phyloP scores from a whole-genome alignment of 768 basidiomycete species.

The Cyclocybe aegerita region DNA sequence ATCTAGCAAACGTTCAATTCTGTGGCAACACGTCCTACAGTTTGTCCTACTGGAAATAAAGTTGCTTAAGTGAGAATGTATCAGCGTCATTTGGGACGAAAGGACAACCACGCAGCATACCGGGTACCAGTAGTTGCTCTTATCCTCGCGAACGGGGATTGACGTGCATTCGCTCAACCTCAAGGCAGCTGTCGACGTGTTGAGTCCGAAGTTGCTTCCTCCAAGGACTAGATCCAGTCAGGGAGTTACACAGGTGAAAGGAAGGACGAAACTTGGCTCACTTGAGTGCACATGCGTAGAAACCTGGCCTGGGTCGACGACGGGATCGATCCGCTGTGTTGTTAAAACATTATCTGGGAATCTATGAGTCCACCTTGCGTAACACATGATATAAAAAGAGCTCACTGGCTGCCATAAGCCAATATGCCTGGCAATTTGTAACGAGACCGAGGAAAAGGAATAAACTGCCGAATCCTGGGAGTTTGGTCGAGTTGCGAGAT shows the following conservation, averaged over 20 bases:
- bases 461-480: too few relatives aligned
- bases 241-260: background rate
- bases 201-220: constrained; percentile 35
- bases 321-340: constrained; percentile 38
- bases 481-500: too few relatives aligned
- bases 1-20: constrained; percentile 15
- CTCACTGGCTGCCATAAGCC: constrained; percentile 17
- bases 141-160: constrained; percentile 35
- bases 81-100: too few relatives aligned
- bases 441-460: too few relatives aligned
- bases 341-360: constrained; percentile 32
- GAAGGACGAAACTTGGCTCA: constrained; percentile 7
- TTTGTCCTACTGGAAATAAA: constrained; percentile 31
- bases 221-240: constrained; percentile 27
- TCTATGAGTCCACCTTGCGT: background rate
- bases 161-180: constrained; percentile 35
- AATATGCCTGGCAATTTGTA: constrained; percentile 1
- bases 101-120: constrained; percentile 5
- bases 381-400: background rate
- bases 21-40: background rate
- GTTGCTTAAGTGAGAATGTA: constrained; percentile 2
- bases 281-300: constrained; percentile 34
- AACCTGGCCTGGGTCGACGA: constrained; percentile 31
- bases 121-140: constrained; percentile 34
- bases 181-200: constrained; percentile 27